Evolutionary conservation across 768 basidiomycete species (phyloP).

Genomic region (Kwoniella sp.): DNA sequence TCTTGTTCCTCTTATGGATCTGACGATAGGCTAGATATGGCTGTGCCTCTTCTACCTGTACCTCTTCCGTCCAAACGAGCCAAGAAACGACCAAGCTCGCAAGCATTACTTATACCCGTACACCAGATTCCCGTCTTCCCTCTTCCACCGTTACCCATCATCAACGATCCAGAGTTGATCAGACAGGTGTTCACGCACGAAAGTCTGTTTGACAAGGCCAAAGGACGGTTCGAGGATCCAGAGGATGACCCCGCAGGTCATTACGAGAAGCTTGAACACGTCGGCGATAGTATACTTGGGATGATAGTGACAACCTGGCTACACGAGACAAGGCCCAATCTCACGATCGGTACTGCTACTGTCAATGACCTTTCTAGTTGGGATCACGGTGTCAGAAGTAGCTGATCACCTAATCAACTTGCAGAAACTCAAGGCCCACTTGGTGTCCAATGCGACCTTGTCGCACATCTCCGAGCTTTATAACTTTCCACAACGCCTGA

Average conservation of each 20-base stretch:
- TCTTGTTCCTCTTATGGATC: neutral
- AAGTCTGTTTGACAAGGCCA: slow-evolving; percentile 25
- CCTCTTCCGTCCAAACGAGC: slow-evolving; percentile 40
- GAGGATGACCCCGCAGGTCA: slow-evolving; percentile 27
- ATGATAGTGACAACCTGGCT: slow-evolving; percentile 46
- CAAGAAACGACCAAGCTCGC: slow-evolving; percentile 26
- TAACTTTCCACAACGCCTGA: slow-evolving; percentile 35
- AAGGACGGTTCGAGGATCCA: slow-evolving; percentile 37
- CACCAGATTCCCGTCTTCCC: slow-evolving; percentile 43
- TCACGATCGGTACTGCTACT: slow-evolving; percentile 42
- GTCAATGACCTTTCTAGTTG: slow-evolving; percentile 9
- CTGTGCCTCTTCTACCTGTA: slow-evolving; percentile 24
- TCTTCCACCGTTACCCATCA: slow-evolving; percentile 38
- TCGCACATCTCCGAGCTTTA: slow-evolving; percentile 44
- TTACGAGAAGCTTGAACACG: slow-evolving; percentile 48
- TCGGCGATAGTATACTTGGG: slow-evolving; percentile 43
- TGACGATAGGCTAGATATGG: slow-evolving; percentile 3
- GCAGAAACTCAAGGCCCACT: slow-evolving; percentile 46
- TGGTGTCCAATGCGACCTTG: slow-evolving; percentile 44
- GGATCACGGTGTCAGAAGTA: neutral
- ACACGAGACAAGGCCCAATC: slow-evolving; percentile 36
- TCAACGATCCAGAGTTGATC: slow-evolving; percentile 23
- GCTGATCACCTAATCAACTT: slow-evolving; percentile 1
- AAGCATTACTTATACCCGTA: slow-evolving; percentile 35
- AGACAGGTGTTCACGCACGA: slow-evolving; percentile 41